Conservation (phyloP, 2,329 filamentous ascomycete species). For the Ophiostoma australiae region DNA sequence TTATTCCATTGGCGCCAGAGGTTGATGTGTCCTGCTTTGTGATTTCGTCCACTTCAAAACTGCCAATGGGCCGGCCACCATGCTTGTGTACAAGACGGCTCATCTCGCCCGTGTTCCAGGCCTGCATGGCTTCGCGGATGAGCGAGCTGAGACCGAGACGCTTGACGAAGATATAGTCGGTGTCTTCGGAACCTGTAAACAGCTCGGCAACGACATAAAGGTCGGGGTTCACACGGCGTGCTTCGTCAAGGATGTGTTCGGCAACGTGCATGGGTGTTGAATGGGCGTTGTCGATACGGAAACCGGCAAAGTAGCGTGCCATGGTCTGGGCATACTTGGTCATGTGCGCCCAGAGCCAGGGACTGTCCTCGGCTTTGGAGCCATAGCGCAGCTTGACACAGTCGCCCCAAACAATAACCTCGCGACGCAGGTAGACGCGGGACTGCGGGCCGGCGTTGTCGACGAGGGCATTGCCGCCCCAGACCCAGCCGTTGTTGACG, state of each 20-base stretch:
- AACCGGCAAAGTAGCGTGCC: slow-evolving; percentile 90
- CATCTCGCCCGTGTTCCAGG: slow-evolving; percentile 90
- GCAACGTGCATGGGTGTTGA: slow-evolving; percentile 93
- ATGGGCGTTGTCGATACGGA: slow-evolving; percentile 97
- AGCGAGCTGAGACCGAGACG: slow-evolving; percentile 84
- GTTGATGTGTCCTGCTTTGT: slow-evolving; percentile 35
- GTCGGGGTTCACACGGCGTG: slow-evolving; percentile 79
- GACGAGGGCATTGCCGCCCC: slow-evolving; percentile 89
- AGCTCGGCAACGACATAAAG: slow-evolving; percentile 91
- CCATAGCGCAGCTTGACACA: slow-evolving; percentile 97
- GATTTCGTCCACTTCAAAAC: slow-evolving; percentile 90
- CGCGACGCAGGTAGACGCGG: slow-evolving; percentile 86
- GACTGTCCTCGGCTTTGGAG: slow-evolving; percentile 71
- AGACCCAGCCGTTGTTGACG: slow-evolving; percentile 97
- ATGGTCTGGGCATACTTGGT: slow-evolving; percentile 84
- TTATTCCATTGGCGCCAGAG: slow-evolving; percentile 29
- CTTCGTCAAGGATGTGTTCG: slow-evolving; percentile 90
- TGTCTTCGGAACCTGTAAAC: slow-evolving; percentile 92
- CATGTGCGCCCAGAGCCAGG: slow-evolving; percentile 95
- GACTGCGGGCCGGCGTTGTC: slow-evolving; percentile 91
- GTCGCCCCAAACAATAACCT: slow-evolving; percentile 97
- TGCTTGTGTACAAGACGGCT: slow-evolving; percentile 90
- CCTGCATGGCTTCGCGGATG: slow-evolving; percentile 97
- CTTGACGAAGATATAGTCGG: slow-evolving; percentile 94
- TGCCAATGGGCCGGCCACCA: slow-evolving; percentile 89